phyloP scores from a whole-genome alignment of 192 early-diverging fungal genomes.

The Spizellomyces sp. region DNA sequence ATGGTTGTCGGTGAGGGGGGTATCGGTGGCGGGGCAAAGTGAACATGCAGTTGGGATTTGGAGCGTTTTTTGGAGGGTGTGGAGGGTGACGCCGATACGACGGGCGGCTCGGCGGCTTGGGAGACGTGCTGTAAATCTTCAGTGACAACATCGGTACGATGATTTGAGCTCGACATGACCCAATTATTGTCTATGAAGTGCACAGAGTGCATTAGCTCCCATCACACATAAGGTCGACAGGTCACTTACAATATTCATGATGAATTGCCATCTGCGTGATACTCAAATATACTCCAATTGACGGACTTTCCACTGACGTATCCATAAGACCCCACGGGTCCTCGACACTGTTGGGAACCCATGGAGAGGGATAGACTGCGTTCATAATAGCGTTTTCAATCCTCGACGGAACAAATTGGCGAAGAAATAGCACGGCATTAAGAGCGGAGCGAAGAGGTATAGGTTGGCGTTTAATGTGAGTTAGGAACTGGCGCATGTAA shows the following conservation, averaged over 20 bases:
- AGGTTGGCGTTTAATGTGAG: constrained; percentile 39
- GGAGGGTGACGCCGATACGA: too few relatives aligned
- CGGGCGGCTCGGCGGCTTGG: too few relatives aligned
- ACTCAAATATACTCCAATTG: constrained; percentile 41
- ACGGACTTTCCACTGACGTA: constrained; percentile 42
- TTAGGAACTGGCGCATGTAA: constrained; percentile 24
- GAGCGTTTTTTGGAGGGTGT: too few relatives aligned
- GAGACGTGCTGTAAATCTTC: constrained; percentile 1
- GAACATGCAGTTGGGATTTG: too few relatives aligned
- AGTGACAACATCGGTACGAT: constrained; percentile 37
- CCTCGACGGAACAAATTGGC: constrained; percentile 39
- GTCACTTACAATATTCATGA: constrained; percentile 33
- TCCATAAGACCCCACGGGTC: constrained; percentile 41
- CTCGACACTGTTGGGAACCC: constrained; percentile 47
- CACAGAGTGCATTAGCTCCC: too few relatives aligned
- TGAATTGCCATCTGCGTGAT: constrained; percentile 42
- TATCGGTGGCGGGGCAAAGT: too few relatives aligned
- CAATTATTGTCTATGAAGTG: constrained; percentile 35
- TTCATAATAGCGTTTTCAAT: constrained; percentile 46
- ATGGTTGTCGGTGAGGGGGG: too few relatives aligned
- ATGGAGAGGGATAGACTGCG: constrained; percentile 42
- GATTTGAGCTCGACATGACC: constrained; percentile 34
- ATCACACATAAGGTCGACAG: not conserved
- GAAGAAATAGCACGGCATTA: constrained; percentile 26
- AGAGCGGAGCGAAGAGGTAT: constrained; percentile 40